Percentiles rank a stretch among this genome's conserved stretches.
phyloP scores from a whole-genome alignment of 805 yeast genomes.

The Saccharomycopsis babjevae region DNA sequence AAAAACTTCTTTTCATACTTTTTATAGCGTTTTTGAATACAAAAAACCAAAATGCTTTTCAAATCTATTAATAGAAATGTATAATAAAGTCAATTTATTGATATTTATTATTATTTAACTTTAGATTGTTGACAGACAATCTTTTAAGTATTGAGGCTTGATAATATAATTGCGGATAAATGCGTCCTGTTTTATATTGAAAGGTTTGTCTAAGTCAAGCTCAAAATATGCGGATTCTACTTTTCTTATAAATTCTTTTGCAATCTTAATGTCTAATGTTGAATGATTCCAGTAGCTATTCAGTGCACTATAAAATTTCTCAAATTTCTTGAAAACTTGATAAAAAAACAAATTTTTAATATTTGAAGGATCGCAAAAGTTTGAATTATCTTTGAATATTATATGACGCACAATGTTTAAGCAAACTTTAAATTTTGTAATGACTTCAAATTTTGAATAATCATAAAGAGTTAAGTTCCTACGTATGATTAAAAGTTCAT shows the following conservation, averaged over 20 bases:
- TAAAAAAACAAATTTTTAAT: conserved; percentile 9
- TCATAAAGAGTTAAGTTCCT: conserved; percentile 4
- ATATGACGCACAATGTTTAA: conserved; percentile 12
- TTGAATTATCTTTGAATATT: conserved; percentile 6
- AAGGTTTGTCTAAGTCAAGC: not conserved
- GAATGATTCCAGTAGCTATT: not conserved
- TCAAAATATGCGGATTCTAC: not conserved
- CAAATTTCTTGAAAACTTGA: conserved; percentile 15
- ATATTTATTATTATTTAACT: not conserved
- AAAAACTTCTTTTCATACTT: too few relatives aligned
- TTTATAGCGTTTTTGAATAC: too few relatives aligned
- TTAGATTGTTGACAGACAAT: not conserved
- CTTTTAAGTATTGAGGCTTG: not conserved
- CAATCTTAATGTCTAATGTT: not conserved
- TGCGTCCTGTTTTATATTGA: not conserved
- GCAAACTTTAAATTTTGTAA: conserved; percentile 15
- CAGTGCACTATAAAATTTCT: conserved; percentile 3
- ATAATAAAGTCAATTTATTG: too few relatives aligned
- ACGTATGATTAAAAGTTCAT: not conserved
- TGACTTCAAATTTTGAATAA: conserved; percentile 6
- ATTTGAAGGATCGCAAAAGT: not conserved
- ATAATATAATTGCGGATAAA: not conserved
- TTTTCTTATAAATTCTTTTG: not conserved
- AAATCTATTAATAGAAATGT: too few relatives aligned
- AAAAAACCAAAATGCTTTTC: too few relatives aligned